These are phyloP conservation scores for Candida loeiensis DNA, from an alignment of 805 yeast species.

Conservation along the genomic window DNA sequence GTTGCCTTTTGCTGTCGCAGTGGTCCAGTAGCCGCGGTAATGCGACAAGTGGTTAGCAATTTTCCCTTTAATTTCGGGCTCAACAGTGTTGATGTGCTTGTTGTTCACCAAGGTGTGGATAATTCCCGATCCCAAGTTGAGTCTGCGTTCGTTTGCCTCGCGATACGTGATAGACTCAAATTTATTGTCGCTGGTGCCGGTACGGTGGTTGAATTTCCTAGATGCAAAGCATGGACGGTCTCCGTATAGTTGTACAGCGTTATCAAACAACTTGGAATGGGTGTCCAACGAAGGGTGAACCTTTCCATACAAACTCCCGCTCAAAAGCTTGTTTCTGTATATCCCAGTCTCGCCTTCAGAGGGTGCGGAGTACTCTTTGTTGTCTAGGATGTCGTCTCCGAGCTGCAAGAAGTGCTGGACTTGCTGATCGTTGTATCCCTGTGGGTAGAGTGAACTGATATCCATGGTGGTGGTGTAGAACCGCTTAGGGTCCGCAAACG, in stretches of 20 bases:
- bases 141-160: constrained; percentile 39
- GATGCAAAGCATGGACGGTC: constrained; percentile 36
- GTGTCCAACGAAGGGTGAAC: constrained; percentile 38
- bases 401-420: constrained; percentile 6
- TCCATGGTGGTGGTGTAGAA: constrained; percentile 2
- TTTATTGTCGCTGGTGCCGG: constrained; percentile 23
- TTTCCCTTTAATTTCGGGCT: constrained; percentile 23
- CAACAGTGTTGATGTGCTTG: constrained; percentile 17
- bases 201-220: constrained; percentile 32
- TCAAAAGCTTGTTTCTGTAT: constrained; percentile 5
- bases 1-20: constrained; percentile 5
- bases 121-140: constrained; percentile 55
- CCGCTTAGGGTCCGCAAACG: no score
- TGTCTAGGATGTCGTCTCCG: constrained; percentile 1
- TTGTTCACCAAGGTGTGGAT: constrained; percentile 25
- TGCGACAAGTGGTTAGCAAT: constrained; percentile 24
- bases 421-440: constrained; percentile 2
- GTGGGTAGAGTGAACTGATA: constrained; percentile 3
- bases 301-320: neutral
- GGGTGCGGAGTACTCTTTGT: neutral
- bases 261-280: constrained; percentile 30
- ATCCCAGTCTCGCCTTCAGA: neutral
- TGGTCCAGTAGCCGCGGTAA: constrained; percentile 14
- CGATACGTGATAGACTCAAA: constrained; percentile 45
- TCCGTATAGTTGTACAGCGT: constrained; percentile 20